These are phyloP conservation scores for Acaromyces ingoldii DNA, from an alignment of 1,284 basidiomycete genomes.

Conservation along the genomic window DNA sequence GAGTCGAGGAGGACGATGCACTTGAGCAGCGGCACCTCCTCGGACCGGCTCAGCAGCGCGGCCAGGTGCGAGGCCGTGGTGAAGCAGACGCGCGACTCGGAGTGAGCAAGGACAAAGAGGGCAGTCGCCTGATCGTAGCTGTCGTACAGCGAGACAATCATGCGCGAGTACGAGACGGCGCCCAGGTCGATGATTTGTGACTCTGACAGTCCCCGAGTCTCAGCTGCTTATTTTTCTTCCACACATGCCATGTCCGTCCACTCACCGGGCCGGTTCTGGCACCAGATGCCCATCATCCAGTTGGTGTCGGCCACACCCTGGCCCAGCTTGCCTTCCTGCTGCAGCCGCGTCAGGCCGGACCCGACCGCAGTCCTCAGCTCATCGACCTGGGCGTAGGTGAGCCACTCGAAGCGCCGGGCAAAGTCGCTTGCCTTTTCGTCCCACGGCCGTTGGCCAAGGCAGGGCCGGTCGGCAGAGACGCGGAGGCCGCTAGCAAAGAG, in stretches of 20 bases:
- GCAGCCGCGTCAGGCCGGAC: conserved; percentile 57
- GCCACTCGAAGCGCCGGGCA: conserved; percentile 67
- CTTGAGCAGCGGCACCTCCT: conserved; percentile 39
- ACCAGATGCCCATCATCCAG: conserved; percentile 55
- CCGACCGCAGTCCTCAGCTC: conserved; percentile 65
- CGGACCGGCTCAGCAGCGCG: conserved; percentile 27
- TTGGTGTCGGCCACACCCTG: conserved; percentile 21
- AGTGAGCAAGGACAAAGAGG: conserved; percentile 45
- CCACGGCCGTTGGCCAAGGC: conserved; percentile 66
- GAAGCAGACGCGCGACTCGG: conserved; percentile 23
- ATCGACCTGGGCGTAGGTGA: conserved; percentile 71
- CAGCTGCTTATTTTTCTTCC: too few relatives aligned
- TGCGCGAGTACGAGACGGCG: conserved; percentile 31
- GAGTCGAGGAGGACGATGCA: conserved; percentile 40
- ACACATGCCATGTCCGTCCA: too few relatives aligned
- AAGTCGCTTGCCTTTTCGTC: conserved; percentile 62
- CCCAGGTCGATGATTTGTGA: conserved; percentile 32
- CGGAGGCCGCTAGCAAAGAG: conserved; percentile 26
- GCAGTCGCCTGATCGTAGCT: conserved; percentile 42
- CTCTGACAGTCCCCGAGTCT: too few relatives aligned
- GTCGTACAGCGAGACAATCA: conserved; percentile 41
- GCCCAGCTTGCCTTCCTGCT: conserved; percentile 47
- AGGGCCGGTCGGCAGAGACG: conserved; percentile 46
- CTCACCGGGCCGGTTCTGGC: conserved; percentile 54
- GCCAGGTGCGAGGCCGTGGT: conserved; percentile 45